Conservation (phyloP, 2,329 filamentous ascomycete species). For the Trichoderma gracile region DNA sequence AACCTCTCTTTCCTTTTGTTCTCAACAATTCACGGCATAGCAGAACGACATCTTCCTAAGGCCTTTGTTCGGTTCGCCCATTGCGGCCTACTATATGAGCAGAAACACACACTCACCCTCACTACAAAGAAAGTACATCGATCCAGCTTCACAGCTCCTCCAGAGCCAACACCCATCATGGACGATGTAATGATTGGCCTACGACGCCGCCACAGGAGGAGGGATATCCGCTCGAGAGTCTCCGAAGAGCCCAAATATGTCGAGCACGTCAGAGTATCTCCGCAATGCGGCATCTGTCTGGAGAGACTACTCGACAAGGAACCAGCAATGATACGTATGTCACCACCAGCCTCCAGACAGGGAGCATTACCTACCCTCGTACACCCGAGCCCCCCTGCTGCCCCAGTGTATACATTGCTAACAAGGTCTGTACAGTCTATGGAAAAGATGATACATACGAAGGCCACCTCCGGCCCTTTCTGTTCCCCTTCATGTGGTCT, state of each 20-base stretch:
- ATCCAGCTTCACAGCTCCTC: too few species aligned
- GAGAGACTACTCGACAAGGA: background rate
- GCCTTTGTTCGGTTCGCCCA: background rate
- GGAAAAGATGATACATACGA: background rate
- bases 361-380: background rate
- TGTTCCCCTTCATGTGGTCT: background rate
- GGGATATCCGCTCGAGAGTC: too few species aligned
- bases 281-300: background rate
- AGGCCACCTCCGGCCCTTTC: background rate
- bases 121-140: too few species aligned
- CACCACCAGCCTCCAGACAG: background rate
- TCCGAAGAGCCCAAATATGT: too few species aligned
- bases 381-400: background rate
- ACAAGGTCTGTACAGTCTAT: background rate
- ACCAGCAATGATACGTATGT: background rate
- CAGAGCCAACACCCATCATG: too few species aligned
- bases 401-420: background rate
- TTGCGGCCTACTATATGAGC: too few species aligned
- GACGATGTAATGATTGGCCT: too few species aligned
- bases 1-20: background rate
- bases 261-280: background rate
- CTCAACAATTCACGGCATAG: too few species aligned
- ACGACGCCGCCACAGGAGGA: too few species aligned
- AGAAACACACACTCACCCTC: too few species aligned
- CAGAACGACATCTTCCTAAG: background rate